Evolutionary conservation across 1,284 basidiomycete genomes (phyloP), one percentile per base, ranked within the genome.

Genomic region (Rhodotorula sp.): DNA sequence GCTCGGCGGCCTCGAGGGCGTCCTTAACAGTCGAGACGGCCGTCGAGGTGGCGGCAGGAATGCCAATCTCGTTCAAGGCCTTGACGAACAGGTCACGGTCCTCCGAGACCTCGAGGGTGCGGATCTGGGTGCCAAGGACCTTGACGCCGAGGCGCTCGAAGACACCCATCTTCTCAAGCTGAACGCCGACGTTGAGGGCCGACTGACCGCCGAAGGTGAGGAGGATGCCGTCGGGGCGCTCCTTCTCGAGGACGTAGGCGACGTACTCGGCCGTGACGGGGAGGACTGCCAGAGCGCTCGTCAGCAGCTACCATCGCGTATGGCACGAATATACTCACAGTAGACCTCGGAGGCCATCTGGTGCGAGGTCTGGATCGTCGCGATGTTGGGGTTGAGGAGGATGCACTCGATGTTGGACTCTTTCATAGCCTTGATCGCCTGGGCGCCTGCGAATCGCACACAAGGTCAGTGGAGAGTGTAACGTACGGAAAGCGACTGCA

Each of bases 131-230:
- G 72, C 96, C 96, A 46, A 99, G 85, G 46, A 99, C 96, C 81
- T 91, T 87, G 69, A 99, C 89, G 69, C 94, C 94, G 51, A 99
- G 85, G 69, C 95, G 87, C 77, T 99, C 95, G 64, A 99, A 85
- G 50, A 99, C 86, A 79, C 95, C 96, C 96, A 99, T 99, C 78
- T 89, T 90, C 82, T 99, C 95, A 65, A 99, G 87, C 80, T 90
- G 91, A 78, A 99, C 94, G 78, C 96, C 96, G 75, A 99, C 96
- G 80, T 99, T 99, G 71, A 99, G 84, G 13, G 96, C 96, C 76
- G 91, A 94, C 81, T 99, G 96, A 50, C 96, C 96, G 81, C 96
- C 96, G 77, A 99, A 99, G 13, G 96, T 99, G 71, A 99, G 87
- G 46, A 99, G 85, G 73, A 99, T 92, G 75, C 96, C 96, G 79